Evolutionary conservation across 768 basidiomycete species (phyloP).

Genomic region (Ephemerocybe angulata): DNA sequence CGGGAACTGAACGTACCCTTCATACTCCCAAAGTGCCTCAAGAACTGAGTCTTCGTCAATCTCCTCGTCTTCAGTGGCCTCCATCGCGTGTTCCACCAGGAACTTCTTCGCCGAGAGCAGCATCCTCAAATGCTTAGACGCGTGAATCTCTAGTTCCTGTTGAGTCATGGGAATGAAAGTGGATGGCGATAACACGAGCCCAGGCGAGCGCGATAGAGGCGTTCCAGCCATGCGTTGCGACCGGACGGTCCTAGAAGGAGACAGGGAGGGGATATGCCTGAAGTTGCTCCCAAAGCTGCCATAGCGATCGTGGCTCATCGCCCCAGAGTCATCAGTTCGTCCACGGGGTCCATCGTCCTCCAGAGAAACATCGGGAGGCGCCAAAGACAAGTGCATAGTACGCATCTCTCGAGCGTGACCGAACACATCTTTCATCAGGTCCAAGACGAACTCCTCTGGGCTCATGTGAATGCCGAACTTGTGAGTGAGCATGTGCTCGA

Average conservation of each 20-base stretch:
- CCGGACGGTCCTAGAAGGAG: neutral
- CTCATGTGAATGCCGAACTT: conserved; percentile 52
- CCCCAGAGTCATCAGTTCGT: conserved; percentile 7
- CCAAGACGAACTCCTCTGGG: conserved; percentile 47
- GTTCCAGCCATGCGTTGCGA: neutral
- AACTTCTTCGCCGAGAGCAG: conserved; percentile 37
- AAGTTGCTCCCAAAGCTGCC: conserved; percentile 4
- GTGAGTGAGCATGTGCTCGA: conserved; percentile 54
- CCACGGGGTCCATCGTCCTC: conserved; percentile 6
- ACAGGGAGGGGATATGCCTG: conserved; percentile 5
- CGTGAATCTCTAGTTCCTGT: conserved; percentile 63
- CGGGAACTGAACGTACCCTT: conserved; percentile 36
- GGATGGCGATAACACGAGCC: conserved; percentile 55
- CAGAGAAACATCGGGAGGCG: conserved; percentile 32
- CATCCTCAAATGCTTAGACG: conserved; percentile 55
- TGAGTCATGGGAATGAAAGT: conserved; percentile 56
- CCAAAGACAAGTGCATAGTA: conserved; percentile 54
- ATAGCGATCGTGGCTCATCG: conserved; percentile 7
- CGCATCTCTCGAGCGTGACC: conserved; percentile 46
- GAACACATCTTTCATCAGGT: conserved; percentile 47
- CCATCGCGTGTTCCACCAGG: conserved; percentile 34
- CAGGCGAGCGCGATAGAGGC: conserved; percentile 36
- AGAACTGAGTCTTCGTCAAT: conserved; percentile 36
- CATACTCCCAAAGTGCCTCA: conserved; percentile 50
- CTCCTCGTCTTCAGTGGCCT: conserved; percentile 30